Evolutionary conservation across 495 filamentous ascomycete genomes (phyloP), one percentile per base, ranked within the genome.

Genomic region (Podospora pseudoanserina): DNA sequence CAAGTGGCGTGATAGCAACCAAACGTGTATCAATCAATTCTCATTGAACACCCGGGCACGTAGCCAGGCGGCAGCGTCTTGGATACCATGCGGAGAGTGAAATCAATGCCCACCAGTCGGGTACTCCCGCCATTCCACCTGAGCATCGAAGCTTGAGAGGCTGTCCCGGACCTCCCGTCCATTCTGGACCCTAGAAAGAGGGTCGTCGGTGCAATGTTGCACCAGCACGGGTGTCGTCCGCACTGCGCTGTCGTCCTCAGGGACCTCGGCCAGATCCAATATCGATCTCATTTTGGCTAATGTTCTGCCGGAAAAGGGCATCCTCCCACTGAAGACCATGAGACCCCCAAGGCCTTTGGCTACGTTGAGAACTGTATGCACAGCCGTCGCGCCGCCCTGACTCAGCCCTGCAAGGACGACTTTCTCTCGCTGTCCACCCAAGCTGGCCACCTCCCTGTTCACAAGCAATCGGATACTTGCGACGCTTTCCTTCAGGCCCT

Each of bases 51-150:
- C 39, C 7, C 15, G 39, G 39, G 39, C 39, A 11, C 39, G 39
- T 2, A 49, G 39, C 39, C 39, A 49, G 9, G 39, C 13, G 11
- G 83, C 73, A 6, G 82, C 73, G 78, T 87, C 84, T 64, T 86
- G 78, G 11, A 86, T 77, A 19, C 84, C 81, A 34, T 78, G 67
- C n/a, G 76, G 76, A 64, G 80, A 79, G 61, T 85, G 80, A 56
- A 86, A 80, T 85, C 84, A 87, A 73, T 88, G 86, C 0, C 85
- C 85, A 2, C 87, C 79, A 5, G 79, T 80, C 49, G 79, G 60
- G 71, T 87, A 88, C 23, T 77, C 76, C 67, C 80, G 82, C 78
- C 79, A 85, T 5, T 74, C 75, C 5, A 86, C 78, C 63, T 81
- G 66, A 55, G 82, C 74, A 1, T 78, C 82, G 1, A 85, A 72